phyloP scores from a whole-genome alignment of 208 protist species.

The Leishmania martiniquensis region DNA sequence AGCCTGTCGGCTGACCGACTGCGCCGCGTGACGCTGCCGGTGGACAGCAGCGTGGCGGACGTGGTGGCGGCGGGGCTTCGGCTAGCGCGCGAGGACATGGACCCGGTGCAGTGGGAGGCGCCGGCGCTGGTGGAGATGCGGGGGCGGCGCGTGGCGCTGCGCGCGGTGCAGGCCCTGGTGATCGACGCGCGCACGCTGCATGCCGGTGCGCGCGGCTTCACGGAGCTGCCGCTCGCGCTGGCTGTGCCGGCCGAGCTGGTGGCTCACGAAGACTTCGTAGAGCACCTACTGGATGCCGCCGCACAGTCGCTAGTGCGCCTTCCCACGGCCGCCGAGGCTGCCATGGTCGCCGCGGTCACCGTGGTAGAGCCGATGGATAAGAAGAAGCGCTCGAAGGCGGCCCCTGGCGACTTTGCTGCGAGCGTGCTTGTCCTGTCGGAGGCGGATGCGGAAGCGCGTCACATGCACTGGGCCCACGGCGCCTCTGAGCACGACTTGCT shows the following conservation, averaged over 20 bases:
- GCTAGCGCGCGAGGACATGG: constrained; percentile 2
- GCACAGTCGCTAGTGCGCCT: constrained; percentile 13
- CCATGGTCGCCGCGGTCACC: constrained; percentile 3
- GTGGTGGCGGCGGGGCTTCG: constrained; percentile 31
- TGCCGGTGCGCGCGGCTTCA: constrained; percentile 12
- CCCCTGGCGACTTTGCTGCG: not conserved
- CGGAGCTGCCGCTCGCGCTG: constrained; percentile 18
- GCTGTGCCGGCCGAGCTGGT: constrained; percentile 21
- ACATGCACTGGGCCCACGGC: constrained; percentile 27
- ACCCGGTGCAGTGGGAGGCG: not conserved
- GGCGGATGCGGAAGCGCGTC: constrained; percentile 7
- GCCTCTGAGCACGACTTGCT: constrained; percentile 27
- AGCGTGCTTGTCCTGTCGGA: constrained; percentile 26
- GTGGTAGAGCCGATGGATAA: not conserved
- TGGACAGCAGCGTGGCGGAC: constrained; percentile 20
- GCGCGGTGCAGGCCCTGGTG: constrained; percentile 42
- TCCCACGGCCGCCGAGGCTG: constrained; percentile 11
- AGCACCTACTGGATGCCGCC: constrained; percentile 8
- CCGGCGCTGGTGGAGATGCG: constrained; percentile 23
- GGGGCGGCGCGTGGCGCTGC: constrained; percentile 19
- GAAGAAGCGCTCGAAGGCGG: not conserved
- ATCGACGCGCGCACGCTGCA: constrained; percentile 21
- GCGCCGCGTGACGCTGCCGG: constrained; percentile 25
- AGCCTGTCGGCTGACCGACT: constrained; percentile 8
- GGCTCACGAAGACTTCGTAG: constrained; percentile 21